phyloP scores from a whole-genome alignment of 2,329 filamentous ascomycete genomes.

The Monilinia fructicola region DNA sequence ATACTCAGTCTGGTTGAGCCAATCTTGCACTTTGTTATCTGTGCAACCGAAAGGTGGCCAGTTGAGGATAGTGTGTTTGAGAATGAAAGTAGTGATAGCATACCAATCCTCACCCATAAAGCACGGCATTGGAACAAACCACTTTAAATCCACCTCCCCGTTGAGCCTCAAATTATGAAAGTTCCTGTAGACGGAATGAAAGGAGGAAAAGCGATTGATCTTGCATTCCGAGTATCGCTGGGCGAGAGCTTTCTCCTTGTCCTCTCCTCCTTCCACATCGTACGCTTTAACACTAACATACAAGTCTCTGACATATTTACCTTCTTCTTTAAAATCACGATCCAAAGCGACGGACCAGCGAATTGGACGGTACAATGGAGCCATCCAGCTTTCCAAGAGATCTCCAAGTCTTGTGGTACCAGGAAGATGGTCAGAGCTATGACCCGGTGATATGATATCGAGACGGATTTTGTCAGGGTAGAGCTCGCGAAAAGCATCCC shows the following conservation, averaged over 20 bases:
- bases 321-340: background rate
- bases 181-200: background rate
- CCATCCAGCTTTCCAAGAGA: background rate
- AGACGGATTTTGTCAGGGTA: background rate
- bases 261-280: background rate
- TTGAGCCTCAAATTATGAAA: background rate
- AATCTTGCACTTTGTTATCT: background rate
- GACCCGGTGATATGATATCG: background rate
- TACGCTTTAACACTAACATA: background rate
- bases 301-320: background rate
- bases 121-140: background rate
- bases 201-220: accelerated
- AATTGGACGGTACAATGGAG: background rate
- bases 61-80: background rate
- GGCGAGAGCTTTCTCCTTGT: background rate
- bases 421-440: accelerated
- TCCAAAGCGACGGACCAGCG: accelerated
- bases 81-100: background rate
- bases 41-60: background rate
- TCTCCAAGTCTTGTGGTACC: background rate
- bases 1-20: background rate
- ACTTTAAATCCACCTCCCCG: background rate
- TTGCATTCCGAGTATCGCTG: background rate
- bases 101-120: slow-evolving; percentile 5
- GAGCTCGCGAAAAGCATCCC: background rate